These are phyloP conservation scores for Plenodomus tracheiphilus DNA, from an alignment of 2,329 filamentous ascomycete genomes.

Conservation along the genomic window DNA sequence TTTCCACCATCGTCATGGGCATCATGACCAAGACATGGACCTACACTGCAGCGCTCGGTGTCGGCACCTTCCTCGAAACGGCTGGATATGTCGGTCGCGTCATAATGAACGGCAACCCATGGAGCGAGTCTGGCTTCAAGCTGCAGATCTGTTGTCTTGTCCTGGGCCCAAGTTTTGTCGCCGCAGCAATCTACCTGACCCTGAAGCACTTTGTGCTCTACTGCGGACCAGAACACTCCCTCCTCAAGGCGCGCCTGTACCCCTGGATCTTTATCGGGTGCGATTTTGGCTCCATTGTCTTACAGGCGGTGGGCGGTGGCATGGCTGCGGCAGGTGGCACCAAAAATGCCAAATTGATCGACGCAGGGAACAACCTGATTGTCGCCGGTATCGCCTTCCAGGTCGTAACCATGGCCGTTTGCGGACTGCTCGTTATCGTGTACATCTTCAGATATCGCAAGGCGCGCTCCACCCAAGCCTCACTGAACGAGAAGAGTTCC, in stretches of 20 bases:
- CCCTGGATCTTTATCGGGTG: conserved; percentile 62
- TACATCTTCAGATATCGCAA: conserved; percentile 36
- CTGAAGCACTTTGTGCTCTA: conserved; percentile 52
- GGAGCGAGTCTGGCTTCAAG: conserved; percentile 47
- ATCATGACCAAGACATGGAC: conserved; percentile 43
- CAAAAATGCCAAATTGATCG: conserved; percentile 38
- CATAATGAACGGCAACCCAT: conserved; percentile 49
- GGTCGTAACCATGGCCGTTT: conserved; percentile 56
- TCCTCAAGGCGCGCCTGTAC: conserved; percentile 49
- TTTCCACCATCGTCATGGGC: conserved; percentile 21
- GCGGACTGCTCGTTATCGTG: conserved; percentile 44
- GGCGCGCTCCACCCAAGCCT: conserved; percentile 7
- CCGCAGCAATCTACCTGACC: conserved; percentile 53
- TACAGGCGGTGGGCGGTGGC: conserved; percentile 61
- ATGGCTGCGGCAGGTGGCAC: conserved; percentile 51
- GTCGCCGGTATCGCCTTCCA: conserved; percentile 60
- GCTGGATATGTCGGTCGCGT: conserved; percentile 50
- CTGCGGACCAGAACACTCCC: conserved; percentile 48
- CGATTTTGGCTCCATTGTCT: conserved; percentile 58
- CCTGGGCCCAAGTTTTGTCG: conserved; percentile 50
- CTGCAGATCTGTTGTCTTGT: conserved; percentile 51
- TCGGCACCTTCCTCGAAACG: conserved; percentile 48
- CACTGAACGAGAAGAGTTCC: conserved; percentile 25
- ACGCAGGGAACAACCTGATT: conserved; percentile 56
- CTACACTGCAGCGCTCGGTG: conserved; percentile 46